Evolutionary conservation across 208 protist genomes (phyloP), one percentile per base, ranked within the genome.

Genomic region (Angomonas deanei): DNA sequence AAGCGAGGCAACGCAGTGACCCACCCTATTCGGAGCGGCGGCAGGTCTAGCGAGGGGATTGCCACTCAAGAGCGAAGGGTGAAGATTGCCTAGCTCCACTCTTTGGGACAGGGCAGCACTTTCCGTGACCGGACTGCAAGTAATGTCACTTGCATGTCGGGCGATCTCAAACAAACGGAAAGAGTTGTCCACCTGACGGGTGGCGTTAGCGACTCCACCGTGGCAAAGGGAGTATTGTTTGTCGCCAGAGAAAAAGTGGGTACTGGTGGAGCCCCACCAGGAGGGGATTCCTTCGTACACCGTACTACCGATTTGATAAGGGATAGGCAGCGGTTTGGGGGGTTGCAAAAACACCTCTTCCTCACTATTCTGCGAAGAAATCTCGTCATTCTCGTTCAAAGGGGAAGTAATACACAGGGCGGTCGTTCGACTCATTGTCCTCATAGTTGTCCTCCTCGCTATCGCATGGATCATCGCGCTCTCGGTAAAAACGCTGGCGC

Each of bases 371-470:
- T 47, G 0, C 13, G 56, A 38, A 39, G 55, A 48, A 60, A 59
- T 52, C 6, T 48, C 55, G 5, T 59, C 70, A 28, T 79, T 80
- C 49, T 85, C 80, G 47, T 28, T 69, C 71, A 26, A 88, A 70
- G 13, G 78, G 81, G 62, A 86, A 91, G 57, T 91, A 75, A 38
- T 83, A 79, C 38, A 90, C 64, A 39, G 83, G 83, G 0, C 79
- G 70, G 53, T 89, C 84, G 57, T 70, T 80, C 0, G 61, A 80
- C 34, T 88, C 73, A 66, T 89, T 79, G 55, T 91, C 77, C 66
- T 84, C 80, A 60, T 85, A 81, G 28, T 69, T 52, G 33, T 94
- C 87, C 62, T 94, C 87, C 60, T 91, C 83, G 69, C 87, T 94
- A 42, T 85, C 82, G 67, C 83, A 91, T 1, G 81, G 81, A 58